These are phyloP conservation scores for Oryza coarctata DNA, from an alignment of 176 grass and related monocot genomes.

Conservation along the genomic window DNA sequence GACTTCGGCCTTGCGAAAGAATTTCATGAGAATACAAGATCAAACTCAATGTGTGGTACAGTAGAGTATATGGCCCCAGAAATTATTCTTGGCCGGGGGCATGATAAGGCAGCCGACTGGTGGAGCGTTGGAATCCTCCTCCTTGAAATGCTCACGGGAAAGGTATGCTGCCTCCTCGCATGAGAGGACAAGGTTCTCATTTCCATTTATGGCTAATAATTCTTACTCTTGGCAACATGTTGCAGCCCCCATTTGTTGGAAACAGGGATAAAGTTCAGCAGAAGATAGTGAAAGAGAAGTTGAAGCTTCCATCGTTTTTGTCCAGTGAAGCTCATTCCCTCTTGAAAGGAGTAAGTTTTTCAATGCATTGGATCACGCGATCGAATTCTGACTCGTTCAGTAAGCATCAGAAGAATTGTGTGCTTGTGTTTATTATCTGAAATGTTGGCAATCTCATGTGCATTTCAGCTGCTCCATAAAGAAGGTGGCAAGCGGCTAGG, in stretches of 20 bases:
- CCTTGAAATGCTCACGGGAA: constrained; percentile 98
- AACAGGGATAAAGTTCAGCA: constrained; percentile 88
- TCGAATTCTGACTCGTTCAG: not conserved
- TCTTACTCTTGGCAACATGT: constrained; percentile 13
- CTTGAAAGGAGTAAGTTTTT: constrained; percentile 82
- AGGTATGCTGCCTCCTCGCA: constrained; percentile 43
- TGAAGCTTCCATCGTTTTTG: constrained; percentile 84
- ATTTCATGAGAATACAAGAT: constrained; percentile 80
- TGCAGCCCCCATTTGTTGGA: constrained; percentile 75
- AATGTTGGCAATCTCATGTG: not conserved
- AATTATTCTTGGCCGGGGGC: constrained; percentile 78
- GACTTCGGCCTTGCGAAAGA: constrained; percentile 96
- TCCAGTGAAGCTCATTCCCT: constrained; percentile 93
- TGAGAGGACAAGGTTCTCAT: not conserved
- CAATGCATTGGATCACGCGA: not conserved
- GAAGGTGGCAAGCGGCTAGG: constrained; percentile 76
- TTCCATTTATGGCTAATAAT: not conserved
- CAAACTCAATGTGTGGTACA: constrained; percentile 93
- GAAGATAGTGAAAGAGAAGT: constrained; percentile 86
- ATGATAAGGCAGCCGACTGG: constrained; percentile 98
- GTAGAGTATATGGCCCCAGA: constrained; percentile 97
- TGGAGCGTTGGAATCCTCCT: constrained; percentile 96
- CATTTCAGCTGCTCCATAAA: constrained; percentile 75
- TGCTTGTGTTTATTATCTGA: not conserved
- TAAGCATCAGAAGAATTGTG: not conserved